Percentiles rank a stretch among this genome's conserved stretches.
Conservation (phyloP, 306 rosid genomes). For the Quercus variabilis region DNA sequence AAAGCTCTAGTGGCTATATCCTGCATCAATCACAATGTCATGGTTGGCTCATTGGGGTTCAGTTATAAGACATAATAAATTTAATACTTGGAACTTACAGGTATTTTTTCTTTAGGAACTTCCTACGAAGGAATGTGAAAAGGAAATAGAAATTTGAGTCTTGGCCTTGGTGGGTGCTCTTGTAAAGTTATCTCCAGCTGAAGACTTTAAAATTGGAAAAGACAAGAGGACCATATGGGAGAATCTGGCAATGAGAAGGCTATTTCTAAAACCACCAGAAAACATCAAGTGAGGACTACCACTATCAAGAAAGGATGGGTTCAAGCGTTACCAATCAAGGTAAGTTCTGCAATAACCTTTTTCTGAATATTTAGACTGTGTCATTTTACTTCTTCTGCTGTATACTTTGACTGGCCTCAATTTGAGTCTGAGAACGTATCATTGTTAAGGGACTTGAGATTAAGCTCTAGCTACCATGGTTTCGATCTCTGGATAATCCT, state of each 20-base stretch:
- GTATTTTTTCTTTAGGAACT: neutral
- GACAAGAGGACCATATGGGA: slow-evolving; percentile 33
- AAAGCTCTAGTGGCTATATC: too few species aligned
- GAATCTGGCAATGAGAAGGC: slow-evolving; percentile 34
- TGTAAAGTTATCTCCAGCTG: neutral
- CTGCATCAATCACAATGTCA: too few species aligned
- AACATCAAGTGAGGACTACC: slow-evolving; percentile 4
- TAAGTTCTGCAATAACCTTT: slow-evolving; percentile 2
- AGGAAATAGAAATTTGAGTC: slow-evolving; percentile 5
- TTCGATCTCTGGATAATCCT: neutral
- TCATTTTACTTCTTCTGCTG: neutral
- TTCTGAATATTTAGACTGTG: neutral
- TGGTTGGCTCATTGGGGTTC: neutral
- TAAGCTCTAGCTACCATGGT: neutral
- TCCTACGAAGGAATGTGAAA: slow-evolving; percentile 6
- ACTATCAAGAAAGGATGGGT: slow-evolving; percentile 29
- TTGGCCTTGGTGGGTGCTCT: slow-evolving; percentile 1
- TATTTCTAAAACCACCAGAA: slow-evolving; percentile 20
- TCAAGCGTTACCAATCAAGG: slow-evolving; percentile 37
- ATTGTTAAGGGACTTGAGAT: neutral
- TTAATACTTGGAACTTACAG: neutral
- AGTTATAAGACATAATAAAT: neutral
- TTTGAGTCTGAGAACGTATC: neutral
- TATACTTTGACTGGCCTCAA: neutral
- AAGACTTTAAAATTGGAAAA: neutral